Conservation (phyloP, 768 basidiomycete species). For the Phallus indusiatus region DNA sequence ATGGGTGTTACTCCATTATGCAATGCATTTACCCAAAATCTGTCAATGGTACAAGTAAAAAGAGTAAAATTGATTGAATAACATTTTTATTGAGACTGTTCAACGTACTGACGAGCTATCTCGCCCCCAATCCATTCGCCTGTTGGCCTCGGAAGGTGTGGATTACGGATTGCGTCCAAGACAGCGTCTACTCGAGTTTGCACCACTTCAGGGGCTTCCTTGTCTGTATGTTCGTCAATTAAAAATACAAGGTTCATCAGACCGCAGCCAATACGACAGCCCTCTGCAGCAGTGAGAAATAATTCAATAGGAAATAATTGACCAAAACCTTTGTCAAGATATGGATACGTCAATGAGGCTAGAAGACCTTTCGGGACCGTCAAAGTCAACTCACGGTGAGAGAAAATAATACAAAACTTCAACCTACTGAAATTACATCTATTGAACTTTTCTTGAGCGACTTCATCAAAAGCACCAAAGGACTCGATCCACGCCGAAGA, state of each 20-base stretch:
- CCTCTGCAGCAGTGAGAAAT: slow-evolving; percentile 13
- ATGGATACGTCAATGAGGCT: slow-evolving; percentile 30
- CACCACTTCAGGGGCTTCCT: slow-evolving; percentile 22
- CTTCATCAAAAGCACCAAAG: slow-evolving; percentile 27
- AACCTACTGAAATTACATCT: slow-evolving; percentile 31
- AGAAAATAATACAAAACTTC: background rate
- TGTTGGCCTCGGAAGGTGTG: background rate
- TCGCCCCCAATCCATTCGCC: background rate
- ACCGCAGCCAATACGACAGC: slow-evolving; percentile 32
- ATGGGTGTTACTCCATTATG: background rate
- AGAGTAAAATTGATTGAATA: background rate
- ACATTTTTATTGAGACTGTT: background rate
- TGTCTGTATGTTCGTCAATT: slow-evolving; percentile 43
- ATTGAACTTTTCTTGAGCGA: slow-evolving; percentile 31
- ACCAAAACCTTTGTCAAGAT: slow-evolving; percentile 23
- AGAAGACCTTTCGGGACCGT: slow-evolving; percentile 23
- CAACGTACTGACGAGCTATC: too few relatives aligned
- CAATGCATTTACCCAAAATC: slow-evolving; percentile 5
- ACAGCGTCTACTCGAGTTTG: slow-evolving; percentile 23
- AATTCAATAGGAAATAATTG: background rate
- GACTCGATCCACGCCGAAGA: slow-evolving; percentile 29
- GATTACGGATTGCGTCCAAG: slow-evolving; percentile 28
- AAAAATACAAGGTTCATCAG: slow-evolving; percentile 43
- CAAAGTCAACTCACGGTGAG: background rate
- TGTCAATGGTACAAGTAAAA: too few relatives aligned